These are phyloP conservation scores for Chamaecrista fasciculata DNA, from an alignment of 306 rosid genomes.

Conservation along the genomic window DNA sequence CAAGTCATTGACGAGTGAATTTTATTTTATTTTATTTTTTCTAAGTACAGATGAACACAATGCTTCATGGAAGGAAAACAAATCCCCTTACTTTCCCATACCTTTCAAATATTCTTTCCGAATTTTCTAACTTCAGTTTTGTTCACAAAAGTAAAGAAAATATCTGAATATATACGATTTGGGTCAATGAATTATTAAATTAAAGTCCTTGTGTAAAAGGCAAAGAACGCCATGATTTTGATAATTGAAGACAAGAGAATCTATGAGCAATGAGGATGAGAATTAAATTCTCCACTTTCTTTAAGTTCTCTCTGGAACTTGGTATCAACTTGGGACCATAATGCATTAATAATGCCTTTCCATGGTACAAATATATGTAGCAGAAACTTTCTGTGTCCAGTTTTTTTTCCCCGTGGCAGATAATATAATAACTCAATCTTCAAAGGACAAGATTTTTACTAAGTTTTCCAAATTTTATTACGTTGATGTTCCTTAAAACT, in stretches of 20 bases:
- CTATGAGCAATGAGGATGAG: slow-evolving; percentile 27
- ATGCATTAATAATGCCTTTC: background rate
- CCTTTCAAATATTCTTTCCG: background rate
- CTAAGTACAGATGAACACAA: too few species aligned
- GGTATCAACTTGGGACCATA: slow-evolving; percentile 14
- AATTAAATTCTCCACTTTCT: slow-evolving; percentile 36
- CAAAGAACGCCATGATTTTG: background rate
- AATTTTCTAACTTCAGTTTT: background rate
- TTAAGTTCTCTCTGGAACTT: background rate
- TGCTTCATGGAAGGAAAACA: background rate
- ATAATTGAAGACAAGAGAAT: slow-evolving; percentile 17
- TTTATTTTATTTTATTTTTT: too few species aligned
- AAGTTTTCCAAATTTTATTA: too few species aligned
- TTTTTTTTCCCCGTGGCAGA: background rate
- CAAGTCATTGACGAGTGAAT: too few species aligned
- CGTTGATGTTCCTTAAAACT: too few species aligned
- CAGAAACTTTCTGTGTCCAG: background rate
- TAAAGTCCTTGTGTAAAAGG: background rate
- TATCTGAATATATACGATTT: background rate
- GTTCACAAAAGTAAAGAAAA: background rate
- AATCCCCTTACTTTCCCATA: too few species aligned
- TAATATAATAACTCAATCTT: too few species aligned
- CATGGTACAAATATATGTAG: background rate
- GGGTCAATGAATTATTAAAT: background rate
- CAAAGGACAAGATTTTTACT: too few species aligned